phyloP scores from a whole-genome alignment of 106 monocot species.

The Cymbidium sinense region DNA sequence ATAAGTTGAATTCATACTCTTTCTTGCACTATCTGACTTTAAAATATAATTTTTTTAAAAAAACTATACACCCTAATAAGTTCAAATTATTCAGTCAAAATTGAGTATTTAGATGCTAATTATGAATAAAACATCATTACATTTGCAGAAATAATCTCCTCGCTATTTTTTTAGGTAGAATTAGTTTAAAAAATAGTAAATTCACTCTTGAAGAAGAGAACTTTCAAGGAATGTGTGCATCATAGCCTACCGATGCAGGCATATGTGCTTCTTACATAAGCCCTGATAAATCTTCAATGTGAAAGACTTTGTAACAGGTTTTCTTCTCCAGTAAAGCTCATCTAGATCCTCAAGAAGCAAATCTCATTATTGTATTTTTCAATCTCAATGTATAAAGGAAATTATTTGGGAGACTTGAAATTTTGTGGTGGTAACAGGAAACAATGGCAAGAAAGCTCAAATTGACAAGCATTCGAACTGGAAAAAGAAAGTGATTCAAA shows the following conservation, averaged over 20 bases:
- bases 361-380: not conserved
- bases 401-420: not conserved
- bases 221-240: not conserved
- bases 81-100: not conserved
- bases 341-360: not conserved
- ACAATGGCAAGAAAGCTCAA: not conserved
- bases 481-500: too few relatives aligned
- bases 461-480: too few relatives aligned
- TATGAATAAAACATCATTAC: not conserved
- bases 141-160: not conserved
- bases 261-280: not conserved
- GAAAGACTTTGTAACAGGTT: not conserved
- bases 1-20: not conserved
- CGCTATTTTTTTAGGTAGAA: not conserved
- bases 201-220: not conserved
- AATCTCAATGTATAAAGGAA: not conserved
- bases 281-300: not conserved
- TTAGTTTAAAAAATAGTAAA: not conserved
- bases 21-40: not conserved
- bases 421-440: not conserved
- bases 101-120: not conserved
- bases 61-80: not conserved
- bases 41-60: not conserved
- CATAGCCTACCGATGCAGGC: not conserved
- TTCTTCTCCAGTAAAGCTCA: not conserved